These are phyloP conservation scores for Flammula alnicola DNA, from an alignment of 1,284 basidiomycete species.

Conservation along the genomic window DNA sequence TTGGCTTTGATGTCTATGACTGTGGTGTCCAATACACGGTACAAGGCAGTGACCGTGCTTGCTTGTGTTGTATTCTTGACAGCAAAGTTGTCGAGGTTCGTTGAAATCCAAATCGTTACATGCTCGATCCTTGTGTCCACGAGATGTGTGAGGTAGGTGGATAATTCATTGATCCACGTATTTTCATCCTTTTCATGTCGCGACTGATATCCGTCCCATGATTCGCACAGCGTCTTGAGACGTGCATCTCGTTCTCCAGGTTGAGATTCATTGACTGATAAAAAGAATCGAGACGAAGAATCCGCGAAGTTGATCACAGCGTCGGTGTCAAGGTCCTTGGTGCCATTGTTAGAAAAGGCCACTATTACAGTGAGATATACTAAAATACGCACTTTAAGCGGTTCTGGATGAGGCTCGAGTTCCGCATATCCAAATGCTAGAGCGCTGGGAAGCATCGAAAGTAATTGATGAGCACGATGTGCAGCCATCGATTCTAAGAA, in stretches of 20 bases:
- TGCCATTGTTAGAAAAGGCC: not conserved
- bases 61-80: conserved; percentile 37
- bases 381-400: conserved; percentile 48
- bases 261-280: conserved; percentile 28
- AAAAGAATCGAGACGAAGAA: conserved; percentile 39
- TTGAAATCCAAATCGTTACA: conserved; percentile 53
- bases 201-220: conserved; percentile 36
- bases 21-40: conserved; percentile 45
- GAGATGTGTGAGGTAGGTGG: conserved; percentile 40
- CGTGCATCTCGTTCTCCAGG: conserved; percentile 32
- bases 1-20: conserved; percentile 48
- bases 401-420: conserved; percentile 47
- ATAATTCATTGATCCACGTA: conserved; percentile 45
- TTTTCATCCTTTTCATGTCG: conserved; percentile 41
- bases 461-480: conserved; percentile 53
- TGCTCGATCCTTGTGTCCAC: conserved; percentile 46
- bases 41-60: conserved; percentile 50
- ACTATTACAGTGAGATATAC: not conserved
- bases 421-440: conserved; percentile 52
- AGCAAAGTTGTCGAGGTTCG: conserved; percentile 52
- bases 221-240: conserved; percentile 35
- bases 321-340: conserved; percentile 57
- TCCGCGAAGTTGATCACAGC: conserved; percentile 40
- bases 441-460: conserved; percentile 46
- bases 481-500: conserved; percentile 59